Conservation (phyloP, 2,329 filamentous ascomycete genomes). For the Xylariaceae sp. region DNA sequence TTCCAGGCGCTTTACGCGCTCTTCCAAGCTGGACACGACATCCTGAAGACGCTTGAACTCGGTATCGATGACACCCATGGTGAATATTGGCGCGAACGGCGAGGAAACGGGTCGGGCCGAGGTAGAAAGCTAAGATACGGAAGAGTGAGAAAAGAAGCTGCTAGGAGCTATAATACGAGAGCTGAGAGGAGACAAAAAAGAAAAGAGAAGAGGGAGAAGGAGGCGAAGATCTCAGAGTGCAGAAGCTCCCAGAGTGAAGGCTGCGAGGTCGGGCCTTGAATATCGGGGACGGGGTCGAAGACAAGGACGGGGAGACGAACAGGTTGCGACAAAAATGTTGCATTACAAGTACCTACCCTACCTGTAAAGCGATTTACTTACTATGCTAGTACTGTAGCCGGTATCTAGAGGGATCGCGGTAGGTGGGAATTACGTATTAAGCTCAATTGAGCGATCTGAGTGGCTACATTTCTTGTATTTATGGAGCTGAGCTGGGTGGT, state of each 20-base stretch:
- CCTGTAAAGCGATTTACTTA: not conserved
- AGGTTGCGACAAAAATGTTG: slow-evolving; percentile 26
- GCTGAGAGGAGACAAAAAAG: slow-evolving; percentile 9
- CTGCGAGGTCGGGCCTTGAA: slow-evolving; percentile 22
- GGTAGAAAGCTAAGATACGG: slow-evolving; percentile 13
- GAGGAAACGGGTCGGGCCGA: slow-evolving; percentile 25
- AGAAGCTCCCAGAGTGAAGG: slow-evolving; percentile 13
- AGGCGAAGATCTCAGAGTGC: slow-evolving; percentile 7
- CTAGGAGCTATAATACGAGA: slow-evolving; percentile 12
- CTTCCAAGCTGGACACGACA: slow-evolving; percentile 77
- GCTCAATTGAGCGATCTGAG: slow-evolving; percentile 23
- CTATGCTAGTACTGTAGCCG: no score
- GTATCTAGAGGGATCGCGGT: no score
- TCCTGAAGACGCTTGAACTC: slow-evolving; percentile 80
- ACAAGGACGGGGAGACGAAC: slow-evolving; percentile 12
- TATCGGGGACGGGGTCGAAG: slow-evolving; percentile 7
- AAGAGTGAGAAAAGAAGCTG: slow-evolving; percentile 14
- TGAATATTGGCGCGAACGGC: slow-evolving; percentile 25
- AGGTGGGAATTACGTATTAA: slow-evolving; percentile 9
- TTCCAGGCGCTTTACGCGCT: slow-evolving; percentile 82
- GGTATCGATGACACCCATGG: slow-evolving; percentile 85
- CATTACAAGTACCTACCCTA: slow-evolving; percentile 12
- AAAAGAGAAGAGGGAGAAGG: slow-evolving; percentile 13
- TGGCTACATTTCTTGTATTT: slow-evolving; percentile 12
- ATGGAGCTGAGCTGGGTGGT: slow-evolving; percentile 11